These are phyloP conservation scores for Zasmidium citrigriseum DNA, from an alignment of 2,329 filamentous ascomycete species.

Conservation along the genomic window DNA sequence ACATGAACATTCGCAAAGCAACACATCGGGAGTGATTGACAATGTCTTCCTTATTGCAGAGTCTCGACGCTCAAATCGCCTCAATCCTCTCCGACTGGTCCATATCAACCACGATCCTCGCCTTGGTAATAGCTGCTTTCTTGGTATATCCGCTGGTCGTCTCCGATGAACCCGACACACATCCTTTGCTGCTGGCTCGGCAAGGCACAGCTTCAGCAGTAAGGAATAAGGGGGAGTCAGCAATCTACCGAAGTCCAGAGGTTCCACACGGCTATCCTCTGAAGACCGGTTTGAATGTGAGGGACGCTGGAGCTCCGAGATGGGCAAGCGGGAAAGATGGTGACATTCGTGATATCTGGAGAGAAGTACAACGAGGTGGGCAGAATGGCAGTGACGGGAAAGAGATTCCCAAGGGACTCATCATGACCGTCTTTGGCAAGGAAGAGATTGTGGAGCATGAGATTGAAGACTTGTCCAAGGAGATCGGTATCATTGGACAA, in stretches of 20 bases:
- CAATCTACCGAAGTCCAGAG: conserved; percentile 80
- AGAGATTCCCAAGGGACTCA: conserved; percentile 64
- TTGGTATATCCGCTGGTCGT: conserved; percentile 71
- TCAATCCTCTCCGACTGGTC: conserved; percentile 79
- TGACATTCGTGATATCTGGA: conserved; percentile 90
- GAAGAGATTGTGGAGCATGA: conserved; percentile 72
- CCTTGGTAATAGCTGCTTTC: conserved; percentile 65
- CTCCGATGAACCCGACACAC: conserved; percentile 80
- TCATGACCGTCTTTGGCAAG: conserved; percentile 78
- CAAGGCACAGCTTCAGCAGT: conserved; percentile 79
- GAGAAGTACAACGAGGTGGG: conserved; percentile 53
- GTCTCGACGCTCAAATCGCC: conserved; percentile 70
- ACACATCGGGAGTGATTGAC: background rate
- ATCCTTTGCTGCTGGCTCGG: conserved; percentile 85
- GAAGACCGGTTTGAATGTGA: conserved; percentile 76
- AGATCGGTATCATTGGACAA: conserved; percentile 84
- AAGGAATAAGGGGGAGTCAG: conserved; percentile 80
- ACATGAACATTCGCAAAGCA: background rate
- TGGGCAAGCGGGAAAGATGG: conserved; percentile 84
- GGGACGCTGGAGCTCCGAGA: conserved; percentile 74
- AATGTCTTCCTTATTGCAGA: conserved; percentile 21
- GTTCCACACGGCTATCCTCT: conserved; percentile 83
- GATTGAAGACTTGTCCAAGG: conserved; percentile 71
- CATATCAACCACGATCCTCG: conserved; percentile 71
- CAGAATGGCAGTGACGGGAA: conserved; percentile 63